Conservation (phyloP, 148 eudicot genomes). For the Heliosperma pusillum region DNA sequence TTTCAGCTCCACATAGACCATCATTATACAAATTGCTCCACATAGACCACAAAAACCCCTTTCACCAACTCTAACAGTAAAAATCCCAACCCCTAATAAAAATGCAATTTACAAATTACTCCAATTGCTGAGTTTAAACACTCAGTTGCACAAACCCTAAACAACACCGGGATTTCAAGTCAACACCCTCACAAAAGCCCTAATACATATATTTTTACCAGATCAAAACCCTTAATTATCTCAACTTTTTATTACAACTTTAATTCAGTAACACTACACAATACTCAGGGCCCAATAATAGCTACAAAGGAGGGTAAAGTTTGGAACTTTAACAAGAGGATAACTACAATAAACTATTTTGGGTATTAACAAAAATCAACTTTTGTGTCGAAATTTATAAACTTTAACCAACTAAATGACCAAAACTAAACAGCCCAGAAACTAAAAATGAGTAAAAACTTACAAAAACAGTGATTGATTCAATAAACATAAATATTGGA, state of each 20-base stretch:
- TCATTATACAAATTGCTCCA: too few relatives aligned
- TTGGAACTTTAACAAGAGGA: background rate
- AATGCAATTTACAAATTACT: conserved; percentile 7
- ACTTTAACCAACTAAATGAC: background rate
- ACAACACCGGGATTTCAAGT: conserved; percentile 8
- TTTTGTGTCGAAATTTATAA: conserved; percentile 7
- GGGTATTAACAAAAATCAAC: background rate
- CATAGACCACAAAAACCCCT: background rate
- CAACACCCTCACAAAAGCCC: conserved; percentile 23
- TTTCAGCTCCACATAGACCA: conserved; percentile 25
- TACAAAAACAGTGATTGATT: conserved; percentile 2
- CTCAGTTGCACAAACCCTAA: conserved; percentile 17
- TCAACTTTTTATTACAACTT: conserved; percentile 2
- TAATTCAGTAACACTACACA: conserved; percentile 12
- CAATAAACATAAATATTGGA: conserved; percentile 8
- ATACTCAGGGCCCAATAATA: conserved; percentile 5
- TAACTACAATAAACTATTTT: background rate
- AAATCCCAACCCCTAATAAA: conserved; percentile 1
- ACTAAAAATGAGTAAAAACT: conserved; percentile 4
- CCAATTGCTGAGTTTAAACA: background rate
- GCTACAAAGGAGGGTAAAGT: background rate
- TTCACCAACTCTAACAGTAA: background rate
- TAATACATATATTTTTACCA: conserved; percentile 5
- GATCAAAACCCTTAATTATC: conserved; percentile 24
- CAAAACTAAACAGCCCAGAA: conserved; percentile 23